Base-by-base conservation (phyloP, 1,284 basidiomycete species). In the Boletellus dicymbophilus region DNA sequence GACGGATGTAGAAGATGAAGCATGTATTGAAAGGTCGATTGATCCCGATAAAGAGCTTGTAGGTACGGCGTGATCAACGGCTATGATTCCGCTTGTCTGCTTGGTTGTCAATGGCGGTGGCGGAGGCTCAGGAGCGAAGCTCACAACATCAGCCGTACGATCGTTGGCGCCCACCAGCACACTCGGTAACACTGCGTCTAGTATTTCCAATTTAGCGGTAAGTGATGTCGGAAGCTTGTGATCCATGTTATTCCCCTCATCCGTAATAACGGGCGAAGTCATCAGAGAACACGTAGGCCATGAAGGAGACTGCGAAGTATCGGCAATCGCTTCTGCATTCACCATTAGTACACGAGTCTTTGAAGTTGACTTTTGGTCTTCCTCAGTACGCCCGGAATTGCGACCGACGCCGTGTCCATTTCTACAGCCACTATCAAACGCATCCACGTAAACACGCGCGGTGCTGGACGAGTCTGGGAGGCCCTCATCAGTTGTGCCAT, bases 181-280 rank as follows among this genome's bases (percentile, higher is more conserved):
- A 40, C 44, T 64, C 10, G 56, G 60, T 31, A 71, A 42, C n/a
- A 50, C 20, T 11, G 28, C 54, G 27, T 68, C 68, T 45, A 60
- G 42, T 12, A 66, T 37, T 52, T 74, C 72, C 47, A 67, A 45
- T 42, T 73, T 74, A 25, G 72, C 53, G 7, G 47, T 46, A 16
- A 70, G 46, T 21, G 65, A 65, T 30, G 26, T 43, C 23, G 55
- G 13, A 28, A 44, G 33, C 7, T 39, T 48, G 36, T 54, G 52
- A 46, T 52, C 54, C 40, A 21, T 40, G 31, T 34, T 10, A 31
- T 49, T 42, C 26, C 26, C 23, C 33, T 55, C 52, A 12, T 33
- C 34, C 21, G 34, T 36, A 30, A 25, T 46, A 50, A 37, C 48
- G 21, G 52, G 39, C 5, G 26, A 46, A 33, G 37, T 37, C 5